Base-by-base conservation (phyloP, 148 eudicot genomes). In the Spergularia marina region DNA sequence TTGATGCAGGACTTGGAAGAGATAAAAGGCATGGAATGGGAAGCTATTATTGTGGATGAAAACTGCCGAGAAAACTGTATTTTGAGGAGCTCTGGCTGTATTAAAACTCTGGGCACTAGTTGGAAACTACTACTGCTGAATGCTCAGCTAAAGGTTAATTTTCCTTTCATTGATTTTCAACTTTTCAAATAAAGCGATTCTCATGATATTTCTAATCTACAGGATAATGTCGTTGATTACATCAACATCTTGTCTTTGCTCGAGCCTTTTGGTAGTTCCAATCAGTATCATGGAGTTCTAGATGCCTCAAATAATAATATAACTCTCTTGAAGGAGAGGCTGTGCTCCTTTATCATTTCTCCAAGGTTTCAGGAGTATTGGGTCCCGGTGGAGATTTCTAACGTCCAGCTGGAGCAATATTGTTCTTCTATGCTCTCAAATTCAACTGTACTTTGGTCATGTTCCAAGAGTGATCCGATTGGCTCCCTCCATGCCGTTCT, bases 341-440 rank as follows among this genome's bases (percentile, higher is more conserved):
- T 90, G 75, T 81, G 82, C 13, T 59, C 77, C 20, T 87, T 80
- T 76, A 64, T 82, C 66, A 82, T 86, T 30, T 82, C 68, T 73
- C 80, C 82, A 34, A 84, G 83, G 55, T 84, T 93, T 64, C 66
- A 83, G 40, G 97, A 92, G 72, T 90, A 85, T 59, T 92, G 96
- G 97, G 90, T 92, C 36, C 97, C 97, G 13, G 89, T 85, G 47
- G 86, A 67, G 73, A 85, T 93, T 71, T 90, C 96, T n/a, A 70
- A 87, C 47, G 78, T 90, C 71, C 98, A 93, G 81, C 87, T 83
- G 40, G 96, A 89, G 83, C 91, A 81, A 59, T 93, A 93, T 80
- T 90, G 93, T 70, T 81, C 82, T 73, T 57, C 78, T 53, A 78
- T 92, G 51, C 65, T 86, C 20, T 87, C 93, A 68, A 85, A 86